phyloP scores from a whole-genome alignment of 495 filamentous ascomycete species.

The Astrothelium macrocarpum region DNA sequence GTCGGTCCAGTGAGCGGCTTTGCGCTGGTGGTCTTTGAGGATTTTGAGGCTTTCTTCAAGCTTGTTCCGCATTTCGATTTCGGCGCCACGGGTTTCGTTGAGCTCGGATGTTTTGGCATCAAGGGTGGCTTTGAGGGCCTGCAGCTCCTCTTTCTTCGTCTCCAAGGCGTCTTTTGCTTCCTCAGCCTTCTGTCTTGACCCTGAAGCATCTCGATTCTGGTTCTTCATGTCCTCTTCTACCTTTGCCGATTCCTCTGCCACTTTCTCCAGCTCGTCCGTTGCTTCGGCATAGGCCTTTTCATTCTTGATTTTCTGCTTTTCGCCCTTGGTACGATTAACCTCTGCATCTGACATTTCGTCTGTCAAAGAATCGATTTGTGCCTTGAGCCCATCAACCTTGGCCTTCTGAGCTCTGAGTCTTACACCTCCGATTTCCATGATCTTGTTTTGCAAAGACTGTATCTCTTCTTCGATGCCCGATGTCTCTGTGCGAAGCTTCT shows the following conservation, averaged over 20 bases:
- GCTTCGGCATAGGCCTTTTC: slow-evolving; percentile 68
- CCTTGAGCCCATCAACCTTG: slow-evolving; percentile 84
- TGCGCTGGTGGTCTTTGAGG: slow-evolving; percentile 76
- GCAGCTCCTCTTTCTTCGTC: slow-evolving; percentile 70
- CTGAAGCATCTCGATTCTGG: slow-evolving; percentile 65
- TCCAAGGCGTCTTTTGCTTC: slow-evolving; percentile 75
- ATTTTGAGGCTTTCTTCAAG: slow-evolving; percentile 92
- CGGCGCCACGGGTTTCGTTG: slow-evolving; percentile 78
- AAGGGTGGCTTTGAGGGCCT: slow-evolving; percentile 68
- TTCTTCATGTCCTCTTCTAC: slow-evolving; percentile 66
- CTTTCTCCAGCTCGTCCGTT: slow-evolving; percentile 62
- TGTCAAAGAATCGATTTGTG: slow-evolving; percentile 69
- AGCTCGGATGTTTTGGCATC: slow-evolving; percentile 79
- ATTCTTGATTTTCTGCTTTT: slow-evolving; percentile 82
- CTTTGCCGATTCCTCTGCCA: slow-evolving; percentile 59
- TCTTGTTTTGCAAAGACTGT: slow-evolving; percentile 81
- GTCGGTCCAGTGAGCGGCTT: slow-evolving; percentile 73
- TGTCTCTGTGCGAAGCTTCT: slow-evolving; percentile 70
- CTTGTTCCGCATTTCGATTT: slow-evolving; percentile 98
- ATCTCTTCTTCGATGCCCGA: slow-evolving; percentile 84
- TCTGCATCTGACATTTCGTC: slow-evolving; percentile 79
- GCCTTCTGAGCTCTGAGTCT: slow-evolving; percentile 81
- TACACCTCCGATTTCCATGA: slow-evolving; percentile 95
- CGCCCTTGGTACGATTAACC: slow-evolving; percentile 75
- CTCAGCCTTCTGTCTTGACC: slow-evolving; percentile 63